Percentiles rank a stretch among this genome's conserved stretches.
Evolutionary conservation across 257 asterid genomes (phyloP).

Genomic region (Salvia miltiorrhiza): DNA sequence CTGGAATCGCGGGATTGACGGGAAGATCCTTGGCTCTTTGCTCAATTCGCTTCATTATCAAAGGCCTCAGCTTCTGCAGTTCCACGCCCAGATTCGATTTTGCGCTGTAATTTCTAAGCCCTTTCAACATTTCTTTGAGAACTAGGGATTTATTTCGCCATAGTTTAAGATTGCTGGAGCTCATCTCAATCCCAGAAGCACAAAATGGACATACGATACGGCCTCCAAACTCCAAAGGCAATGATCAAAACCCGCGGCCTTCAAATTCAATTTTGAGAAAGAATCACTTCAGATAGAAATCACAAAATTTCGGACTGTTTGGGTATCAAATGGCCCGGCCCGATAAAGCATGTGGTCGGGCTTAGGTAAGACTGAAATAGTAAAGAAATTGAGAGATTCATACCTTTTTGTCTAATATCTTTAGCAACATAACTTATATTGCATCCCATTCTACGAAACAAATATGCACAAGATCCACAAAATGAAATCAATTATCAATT

Average conservation of each 20-base stretch:
- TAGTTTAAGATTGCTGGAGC: conserved; percentile 12
- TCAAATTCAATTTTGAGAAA: too few relatives aligned
- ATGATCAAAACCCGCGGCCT: not conserved
- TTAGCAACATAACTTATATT: too few relatives aligned
- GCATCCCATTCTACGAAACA: too few relatives aligned
- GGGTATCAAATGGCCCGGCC: too few relatives aligned
- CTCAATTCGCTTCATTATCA: conserved; percentile 74
- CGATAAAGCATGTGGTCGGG: too few relatives aligned
- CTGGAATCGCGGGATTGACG: conserved; percentile 47
- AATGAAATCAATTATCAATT: too few relatives aligned
- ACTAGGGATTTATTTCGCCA: conserved; percentile 20
- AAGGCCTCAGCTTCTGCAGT: conserved; percentile 64
- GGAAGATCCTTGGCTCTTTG: conserved; percentile 75
- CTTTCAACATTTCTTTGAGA: conserved; percentile 22
- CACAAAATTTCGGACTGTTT: too few relatives aligned
- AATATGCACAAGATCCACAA: too few relatives aligned
- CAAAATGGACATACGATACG: not conserved
- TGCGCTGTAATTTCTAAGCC: conserved; percentile 45
- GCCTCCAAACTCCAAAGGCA: not conserved
- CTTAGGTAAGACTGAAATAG: too few relatives aligned
- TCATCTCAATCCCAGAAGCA: conserved; percentile 26
- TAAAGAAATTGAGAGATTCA: too few relatives aligned
- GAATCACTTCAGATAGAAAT: too few relatives aligned
- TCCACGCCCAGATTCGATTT: conserved; percentile 30
- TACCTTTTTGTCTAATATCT: too few relatives aligned